A percentile compares a stretch with the other conserved stretches of the same genome.
Conservation (phyloP, 257 asterid genomes). For the Solanum okadae region DNA sequence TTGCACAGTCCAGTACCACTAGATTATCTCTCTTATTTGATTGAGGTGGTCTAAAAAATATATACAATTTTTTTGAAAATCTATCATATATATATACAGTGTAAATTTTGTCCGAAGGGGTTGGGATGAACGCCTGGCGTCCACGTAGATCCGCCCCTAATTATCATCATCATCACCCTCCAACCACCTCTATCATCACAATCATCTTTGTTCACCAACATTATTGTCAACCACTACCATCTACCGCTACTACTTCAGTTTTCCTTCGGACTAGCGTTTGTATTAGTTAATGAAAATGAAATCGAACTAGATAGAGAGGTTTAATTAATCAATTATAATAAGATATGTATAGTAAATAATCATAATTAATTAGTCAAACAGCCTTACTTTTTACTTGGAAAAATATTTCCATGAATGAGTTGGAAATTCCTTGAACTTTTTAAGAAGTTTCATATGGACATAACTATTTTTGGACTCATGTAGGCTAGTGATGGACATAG, state of each 20-base stretch:
- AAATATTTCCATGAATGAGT: background rate
- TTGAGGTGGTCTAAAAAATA: too few species aligned
- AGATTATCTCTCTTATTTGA: too few species aligned
- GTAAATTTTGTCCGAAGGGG: rapidly evolving
- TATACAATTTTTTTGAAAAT: too few species aligned
- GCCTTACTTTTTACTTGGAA: background rate
- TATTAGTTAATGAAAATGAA: background rate
- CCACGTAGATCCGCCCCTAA: too few species aligned
- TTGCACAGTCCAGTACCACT: too few species aligned
- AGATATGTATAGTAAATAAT: background rate
- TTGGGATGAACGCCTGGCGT: too few species aligned
- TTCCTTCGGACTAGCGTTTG: background rate
- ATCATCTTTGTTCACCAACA: background rate
- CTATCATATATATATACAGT: too few species aligned
- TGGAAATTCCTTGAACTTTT: background rate
- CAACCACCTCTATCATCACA: too few species aligned
- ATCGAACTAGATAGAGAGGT: background rate
- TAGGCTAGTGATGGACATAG: background rate
- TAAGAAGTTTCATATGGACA: background rate
- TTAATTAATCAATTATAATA: background rate
- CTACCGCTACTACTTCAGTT: background rate
- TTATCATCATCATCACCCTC: too few species aligned
- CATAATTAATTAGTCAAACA: background rate
- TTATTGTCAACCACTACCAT: background rate
- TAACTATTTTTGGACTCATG: background rate